Evolutionary conservation across 202 grass and related monocot species (phyloP).

Genomic region (Brachypodium distachyon): DNA sequence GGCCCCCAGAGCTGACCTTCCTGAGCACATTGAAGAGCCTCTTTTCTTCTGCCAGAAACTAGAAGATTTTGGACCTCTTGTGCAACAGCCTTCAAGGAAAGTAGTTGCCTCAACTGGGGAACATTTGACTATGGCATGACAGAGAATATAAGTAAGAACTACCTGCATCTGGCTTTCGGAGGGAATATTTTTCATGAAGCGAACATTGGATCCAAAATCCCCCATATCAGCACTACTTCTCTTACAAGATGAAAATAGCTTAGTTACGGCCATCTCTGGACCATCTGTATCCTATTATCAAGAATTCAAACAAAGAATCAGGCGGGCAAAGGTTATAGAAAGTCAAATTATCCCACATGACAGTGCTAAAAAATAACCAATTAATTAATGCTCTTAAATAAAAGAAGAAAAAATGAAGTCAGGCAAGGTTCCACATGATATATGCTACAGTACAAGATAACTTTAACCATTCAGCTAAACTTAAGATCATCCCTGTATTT

Average conservation of each 20-base stretch:
- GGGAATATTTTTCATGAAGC: conserved; percentile 71
- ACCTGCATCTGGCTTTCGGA: conserved; percentile 86
- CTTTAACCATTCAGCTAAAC: not conserved
- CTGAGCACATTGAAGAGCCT: conserved; percentile 80
- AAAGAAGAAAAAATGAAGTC: not conserved
- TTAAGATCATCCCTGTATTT: too few relatives aligned
- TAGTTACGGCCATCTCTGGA: conserved; percentile 92
- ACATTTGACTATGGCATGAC: not conserved
- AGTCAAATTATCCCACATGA: not conserved
- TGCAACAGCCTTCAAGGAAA: conserved; percentile 62
- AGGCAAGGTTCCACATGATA: not conserved
- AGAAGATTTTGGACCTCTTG: conserved; percentile 92
- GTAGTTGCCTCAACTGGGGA: conserved; percentile 19
- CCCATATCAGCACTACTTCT: conserved; percentile 27
- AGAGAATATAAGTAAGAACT: conserved; percentile 20
- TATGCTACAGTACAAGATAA: not conserved
- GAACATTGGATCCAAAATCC: conserved; percentile 39
- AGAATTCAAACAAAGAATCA: conserved; percentile 18
- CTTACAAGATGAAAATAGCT: conserved; percentile 86
- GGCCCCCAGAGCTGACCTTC: conserved; percentile 96
- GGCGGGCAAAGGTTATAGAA: not conserved
- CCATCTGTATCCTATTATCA: conserved; percentile 67
- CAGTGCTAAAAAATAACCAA: not conserved
- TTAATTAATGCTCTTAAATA: not conserved
- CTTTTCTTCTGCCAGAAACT: conserved; percentile 81